These are phyloP conservation scores for Volvariella volvacea DNA, from an alignment of 1,284 basidiomycete genomes.

Conservation along the genomic window DNA sequence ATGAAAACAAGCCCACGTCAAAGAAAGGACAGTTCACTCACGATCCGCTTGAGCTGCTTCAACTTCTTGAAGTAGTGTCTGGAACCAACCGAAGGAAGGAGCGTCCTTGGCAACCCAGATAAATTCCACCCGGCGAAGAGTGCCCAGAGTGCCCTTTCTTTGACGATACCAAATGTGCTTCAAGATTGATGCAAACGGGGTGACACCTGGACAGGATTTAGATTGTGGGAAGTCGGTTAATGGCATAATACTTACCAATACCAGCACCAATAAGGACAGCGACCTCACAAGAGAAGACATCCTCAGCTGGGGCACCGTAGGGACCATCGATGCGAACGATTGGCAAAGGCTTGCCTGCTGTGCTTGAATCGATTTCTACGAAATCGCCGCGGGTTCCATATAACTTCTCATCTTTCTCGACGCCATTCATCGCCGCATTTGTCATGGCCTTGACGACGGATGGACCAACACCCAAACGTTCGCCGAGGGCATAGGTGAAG, in stretches of 20 bases:
- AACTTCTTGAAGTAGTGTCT: conserved; percentile 75
- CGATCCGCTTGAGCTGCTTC: conserved; percentile 81
- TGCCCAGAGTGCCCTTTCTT: conserved; percentile 65
- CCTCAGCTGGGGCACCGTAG: conserved; percentile 85
- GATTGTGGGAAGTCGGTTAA: conserved; percentile 87
- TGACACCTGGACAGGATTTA: conserved; percentile 65
- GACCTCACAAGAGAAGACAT: conserved; percentile 82
- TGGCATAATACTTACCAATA: conserved; percentile 69
- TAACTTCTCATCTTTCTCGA: conserved; percentile 52
- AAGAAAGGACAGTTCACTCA: conserved; percentile 32
- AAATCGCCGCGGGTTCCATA: conserved; percentile 61
- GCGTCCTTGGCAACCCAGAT: conserved; percentile 89
- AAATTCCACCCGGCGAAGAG: conserved; percentile 81
- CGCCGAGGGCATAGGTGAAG: conserved; percentile 76
- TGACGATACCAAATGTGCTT: conserved; percentile 93
- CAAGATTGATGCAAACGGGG: conserved; percentile 85
- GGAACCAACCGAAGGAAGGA: conserved; percentile 92
- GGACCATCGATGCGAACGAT: conserved; percentile 79
- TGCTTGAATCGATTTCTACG: conserved; percentile 62
- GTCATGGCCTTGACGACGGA: conserved; percentile 70
- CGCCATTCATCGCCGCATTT: conserved; percentile 64
- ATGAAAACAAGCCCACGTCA: conserved; percentile 3
- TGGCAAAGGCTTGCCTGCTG: conserved; percentile 50
- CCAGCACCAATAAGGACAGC: conserved; percentile 84
- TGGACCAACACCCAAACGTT: conserved; percentile 76